Base-by-base conservation (phyloP, 2,329 filamentous ascomycete genomes). In the Penicillium oxalicum region DNA sequence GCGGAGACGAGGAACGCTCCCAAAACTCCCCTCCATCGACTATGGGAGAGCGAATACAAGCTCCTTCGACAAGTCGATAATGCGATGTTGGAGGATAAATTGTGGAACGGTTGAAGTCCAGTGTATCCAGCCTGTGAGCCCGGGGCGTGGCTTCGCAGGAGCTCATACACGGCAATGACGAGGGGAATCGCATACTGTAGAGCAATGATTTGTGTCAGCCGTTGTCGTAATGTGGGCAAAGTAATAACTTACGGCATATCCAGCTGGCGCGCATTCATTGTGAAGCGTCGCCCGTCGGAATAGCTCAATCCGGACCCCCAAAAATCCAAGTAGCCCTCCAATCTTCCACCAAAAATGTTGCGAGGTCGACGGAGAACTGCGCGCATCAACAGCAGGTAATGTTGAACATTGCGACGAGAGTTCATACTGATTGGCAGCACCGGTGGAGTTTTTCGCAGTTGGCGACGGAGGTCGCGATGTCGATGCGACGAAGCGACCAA, bases 211-310 rank as follows among this genome's bases (percentile, higher is more conserved):
- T 11, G 8, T 32, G 29, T 32, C 29, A 32, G 29, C 29, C 29
- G 4, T 32, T 32, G 29, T 32, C 29, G 29, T 5, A 32, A 11
- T 5, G 5, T 8, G 29, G 29, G 4, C 7, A 35, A 18, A 11
- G 25, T 29, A 2, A 29, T 38, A 18, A 55, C 67, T 61, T 62
- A 70, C 68, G 45, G 62, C 48, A 55, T 63, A 65, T 52, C 63
- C 65, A 32, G 58, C 40, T 24, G 57, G 61, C 18, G 69, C 63
- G 56, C 76, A 79, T 61, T 77, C 71, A 9, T 65, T 64, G 40
- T 73, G 68, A 25, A 61, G 53, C 9, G 72, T 61, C 4, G 74
- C 61, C 44, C 66, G 65, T 34, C 72, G 69, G 49, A 71, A 68
- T 4, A 76, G 46, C 36, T 60, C 61, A 45, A 57, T 49, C 45